Percentiles rank a stretch among this genome's conserved stretches.
Evolutionary conservation across 2,329 filamentous ascomycete genomes (phyloP).

Genomic region (Aureobasidium sp.): DNA sequence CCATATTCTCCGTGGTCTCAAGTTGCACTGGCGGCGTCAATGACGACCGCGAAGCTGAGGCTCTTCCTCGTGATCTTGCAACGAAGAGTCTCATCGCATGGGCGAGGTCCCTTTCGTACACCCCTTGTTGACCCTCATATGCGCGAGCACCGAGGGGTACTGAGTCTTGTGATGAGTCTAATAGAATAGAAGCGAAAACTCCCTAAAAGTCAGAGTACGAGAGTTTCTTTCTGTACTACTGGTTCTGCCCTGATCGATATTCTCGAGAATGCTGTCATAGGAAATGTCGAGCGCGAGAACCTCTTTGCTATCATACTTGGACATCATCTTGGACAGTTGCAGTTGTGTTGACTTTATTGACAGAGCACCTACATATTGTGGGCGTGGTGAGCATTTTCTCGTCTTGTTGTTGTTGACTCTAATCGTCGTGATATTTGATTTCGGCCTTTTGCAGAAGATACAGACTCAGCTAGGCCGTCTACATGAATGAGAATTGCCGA

Average conservation of each 20-base stretch:
- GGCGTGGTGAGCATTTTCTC: slow-evolving; percentile 35
- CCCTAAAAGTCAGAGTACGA: slow-evolving; percentile 28
- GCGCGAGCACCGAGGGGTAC: too few relatives aligned
- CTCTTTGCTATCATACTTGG: neutral
- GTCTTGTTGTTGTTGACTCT: slow-evolving; percentile 34
- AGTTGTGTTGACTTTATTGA: slow-evolving; percentile 31
- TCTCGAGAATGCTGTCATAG: neutral
- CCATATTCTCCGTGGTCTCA: too few relatives aligned
- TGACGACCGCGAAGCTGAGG: too few relatives aligned
- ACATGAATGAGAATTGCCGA: slow-evolving; percentile 27
- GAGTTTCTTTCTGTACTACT: slow-evolving; percentile 29
- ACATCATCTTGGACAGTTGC: slow-evolving; percentile 27
- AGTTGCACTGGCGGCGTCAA: too few relatives aligned
- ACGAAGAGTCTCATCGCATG: too few relatives aligned
- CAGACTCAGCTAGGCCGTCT: slow-evolving; percentile 31
- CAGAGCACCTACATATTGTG: slow-evolving; percentile 28
- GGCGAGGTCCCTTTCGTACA: too few relatives aligned
- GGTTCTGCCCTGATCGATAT: slow-evolving; percentile 31
- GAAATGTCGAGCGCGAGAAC: neutral
- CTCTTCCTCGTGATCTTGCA: too few relatives aligned
- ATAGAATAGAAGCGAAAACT: slow-evolving; percentile 31
- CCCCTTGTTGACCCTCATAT: too few relatives aligned
- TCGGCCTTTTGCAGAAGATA: slow-evolving; percentile 29
- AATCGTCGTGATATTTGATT: slow-evolving; percentile 33
- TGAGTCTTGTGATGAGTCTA: too few relatives aligned